Evolutionary conservation across 371 early-diverging fungal species (phyloP).

Genomic region (Lichtheimia corymbifera): DNA sequence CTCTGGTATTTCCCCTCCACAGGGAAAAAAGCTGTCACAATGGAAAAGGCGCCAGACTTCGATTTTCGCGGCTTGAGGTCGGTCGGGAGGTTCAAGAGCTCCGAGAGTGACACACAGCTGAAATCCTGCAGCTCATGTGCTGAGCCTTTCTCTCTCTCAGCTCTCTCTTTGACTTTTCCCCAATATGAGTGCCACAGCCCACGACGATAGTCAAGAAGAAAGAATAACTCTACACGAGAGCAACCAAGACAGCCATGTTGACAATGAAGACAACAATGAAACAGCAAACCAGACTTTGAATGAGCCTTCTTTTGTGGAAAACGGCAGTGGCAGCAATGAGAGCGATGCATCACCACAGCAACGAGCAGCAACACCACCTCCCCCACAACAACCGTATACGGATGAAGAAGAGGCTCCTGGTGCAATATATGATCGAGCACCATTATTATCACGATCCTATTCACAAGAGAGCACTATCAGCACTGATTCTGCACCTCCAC

Average conservation of each 20-base stretch:
- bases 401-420: not conserved
- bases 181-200: not conserved
- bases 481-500: slow-evolving; percentile 47
- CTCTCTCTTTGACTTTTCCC: not conserved
- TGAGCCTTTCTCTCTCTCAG: slow-evolving; percentile 2
- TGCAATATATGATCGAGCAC: slow-evolving; percentile 6
- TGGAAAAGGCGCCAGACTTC: no score
- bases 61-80: no score
- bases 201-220: slow-evolving; percentile 8
- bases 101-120: no score
- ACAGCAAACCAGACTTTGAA: not conserved
- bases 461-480: slow-evolving; percentile 43
- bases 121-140: no score
- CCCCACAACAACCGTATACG: not conserved
- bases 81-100: no score
- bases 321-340: not conserved
- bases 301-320: not conserved
- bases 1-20: no score
- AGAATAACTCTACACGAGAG: slow-evolving; percentile 11
- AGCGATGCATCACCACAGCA: not conserved
- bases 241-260: not conserved
- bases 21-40: no score
- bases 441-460: slow-evolving; percentile 16
- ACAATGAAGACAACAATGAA: not conserved
- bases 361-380: slow-evolving; percentile 1